Evolutionary conservation across 345 rosid genomes (phyloP).

Genomic region (Theobroma cacao): DNA sequence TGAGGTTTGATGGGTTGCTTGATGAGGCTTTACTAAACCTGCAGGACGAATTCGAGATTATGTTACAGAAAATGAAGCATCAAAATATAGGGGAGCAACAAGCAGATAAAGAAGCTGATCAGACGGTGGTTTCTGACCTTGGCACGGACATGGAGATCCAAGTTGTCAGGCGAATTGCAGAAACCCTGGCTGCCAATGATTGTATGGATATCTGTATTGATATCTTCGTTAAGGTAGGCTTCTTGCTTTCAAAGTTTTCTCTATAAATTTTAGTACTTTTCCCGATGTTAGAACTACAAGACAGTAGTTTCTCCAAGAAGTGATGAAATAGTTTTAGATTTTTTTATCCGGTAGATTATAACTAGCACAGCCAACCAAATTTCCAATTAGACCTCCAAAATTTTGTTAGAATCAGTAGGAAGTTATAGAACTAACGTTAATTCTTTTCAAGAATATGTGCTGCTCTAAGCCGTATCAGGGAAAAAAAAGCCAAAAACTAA

Average conservation of each 20-base stretch:
- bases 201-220: slow-evolving; percentile 67
- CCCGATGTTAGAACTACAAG: neutral
- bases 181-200: slow-evolving; percentile 49
- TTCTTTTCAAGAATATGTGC: neutral
- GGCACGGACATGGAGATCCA: slow-evolving; percentile 51
- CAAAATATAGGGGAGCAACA: slow-evolving; percentile 28
- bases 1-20: slow-evolving; percentile 66
- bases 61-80: slow-evolving; percentile 46
- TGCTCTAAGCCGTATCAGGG: neutral
- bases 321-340: neutral
- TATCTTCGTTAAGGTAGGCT: slow-evolving; percentile 52
- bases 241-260: neutral
- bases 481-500: neutral
- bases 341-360: too few relatives aligned
- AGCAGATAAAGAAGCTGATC: slow-evolving; percentile 22
- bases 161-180: slow-evolving; percentile 42
- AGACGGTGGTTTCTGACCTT: slow-evolving; percentile 24
- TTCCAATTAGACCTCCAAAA: neutral
- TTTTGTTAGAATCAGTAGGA: neutral
- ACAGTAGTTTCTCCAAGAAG: neutral
- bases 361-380: neutral
- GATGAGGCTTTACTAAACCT: slow-evolving; percentile 59
- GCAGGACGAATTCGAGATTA: slow-evolving; percentile 53
- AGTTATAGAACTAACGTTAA: neutral
- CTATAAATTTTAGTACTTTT: neutral